Evolutionary conservation across 2,329 filamentous ascomycete species (phyloP), one percentile per base, ranked within the genome.

Genomic region (Polytolypa hystricis): DNA sequence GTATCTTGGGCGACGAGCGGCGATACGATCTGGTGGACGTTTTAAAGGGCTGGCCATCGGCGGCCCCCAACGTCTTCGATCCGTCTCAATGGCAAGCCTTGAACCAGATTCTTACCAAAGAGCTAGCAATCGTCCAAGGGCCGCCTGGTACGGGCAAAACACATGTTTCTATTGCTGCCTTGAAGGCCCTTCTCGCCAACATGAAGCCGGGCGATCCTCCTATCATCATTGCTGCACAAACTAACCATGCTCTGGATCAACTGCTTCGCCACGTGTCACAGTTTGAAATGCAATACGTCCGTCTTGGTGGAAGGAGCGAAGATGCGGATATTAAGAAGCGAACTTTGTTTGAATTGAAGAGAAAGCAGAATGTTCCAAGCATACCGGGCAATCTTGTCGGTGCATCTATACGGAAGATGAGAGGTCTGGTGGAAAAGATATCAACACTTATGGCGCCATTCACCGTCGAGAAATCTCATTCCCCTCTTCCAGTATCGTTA

Each of bases 241-340:
- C 86, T 0, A 95, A 95, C 41, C 85, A 94, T 56, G 86, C 86
- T 0, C 63, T 94, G 0, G 86, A 95, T 47, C 86, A 94, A 52
- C 65, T 95, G 0, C 64, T 94, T 0, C 61, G 64, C 1, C 74
- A 79, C 37, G 67, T 85, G 11, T 65, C 75, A 1, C 52, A 62
- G 4, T 81, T 80, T 46, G 77, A 81, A 47, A 56, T 61, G 0
- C 69, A 74, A 1, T 77, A 86, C 39, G 61, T 80, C 33, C 71
- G 79, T 6, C 59, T 84, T 7, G 85, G 85, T 28, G 77, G 79
- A 2, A 72, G 81, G 19, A 83, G 80, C 12, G 71, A 74, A 35
- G 79, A 83, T 41, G 59, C 65, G 1, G 67, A 70, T 0, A 78
- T 93, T 45, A 75, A 75, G 42, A 65, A 73, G 35, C 70, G 75